phyloP scores from a whole-genome alignment of 495 filamentous ascomycete species.

The Penicillium paradoxum region DNA sequence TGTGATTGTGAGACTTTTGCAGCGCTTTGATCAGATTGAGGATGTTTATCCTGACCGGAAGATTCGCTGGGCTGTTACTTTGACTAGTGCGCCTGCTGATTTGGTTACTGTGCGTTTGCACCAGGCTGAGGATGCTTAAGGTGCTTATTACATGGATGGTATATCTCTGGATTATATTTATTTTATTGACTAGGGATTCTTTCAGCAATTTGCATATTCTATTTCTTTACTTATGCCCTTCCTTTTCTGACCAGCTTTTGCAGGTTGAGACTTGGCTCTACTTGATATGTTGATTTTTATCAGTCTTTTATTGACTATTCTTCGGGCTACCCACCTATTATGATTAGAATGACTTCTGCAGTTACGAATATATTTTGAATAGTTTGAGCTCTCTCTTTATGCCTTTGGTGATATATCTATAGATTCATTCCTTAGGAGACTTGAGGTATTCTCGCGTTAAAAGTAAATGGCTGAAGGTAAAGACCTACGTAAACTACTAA shows the following conservation, averaged over 20 bases:
- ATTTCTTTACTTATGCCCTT: no score
- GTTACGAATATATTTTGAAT: neutral
- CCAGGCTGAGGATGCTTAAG: conserved; percentile 20
- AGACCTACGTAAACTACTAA: no score
- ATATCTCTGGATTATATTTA: no score
- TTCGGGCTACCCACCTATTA: neutral
- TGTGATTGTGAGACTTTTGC: conserved; percentile 42
- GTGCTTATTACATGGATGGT: neutral
- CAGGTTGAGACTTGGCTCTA: no score
- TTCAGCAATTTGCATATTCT: no score
- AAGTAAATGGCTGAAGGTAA: no score
- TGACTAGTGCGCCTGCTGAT: conserved; percentile 26
- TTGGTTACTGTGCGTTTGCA: conserved; percentile 29
- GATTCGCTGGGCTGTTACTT: conserved; percentile 19
- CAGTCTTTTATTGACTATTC: neutral
- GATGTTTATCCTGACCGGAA: conserved; percentile 22
- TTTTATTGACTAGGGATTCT: neutral
- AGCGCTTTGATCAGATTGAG: conserved; percentile 41
- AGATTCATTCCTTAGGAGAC: no score
- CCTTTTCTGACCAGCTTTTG: no score
- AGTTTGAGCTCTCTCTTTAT: neutral
- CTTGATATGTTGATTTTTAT: no score
- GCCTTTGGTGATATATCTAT: no score
- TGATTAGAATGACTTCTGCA: neutral
- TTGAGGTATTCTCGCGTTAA: no score